Conservation (phyloP, 768 basidiomycete species). For the Collybia mongolica region DNA sequence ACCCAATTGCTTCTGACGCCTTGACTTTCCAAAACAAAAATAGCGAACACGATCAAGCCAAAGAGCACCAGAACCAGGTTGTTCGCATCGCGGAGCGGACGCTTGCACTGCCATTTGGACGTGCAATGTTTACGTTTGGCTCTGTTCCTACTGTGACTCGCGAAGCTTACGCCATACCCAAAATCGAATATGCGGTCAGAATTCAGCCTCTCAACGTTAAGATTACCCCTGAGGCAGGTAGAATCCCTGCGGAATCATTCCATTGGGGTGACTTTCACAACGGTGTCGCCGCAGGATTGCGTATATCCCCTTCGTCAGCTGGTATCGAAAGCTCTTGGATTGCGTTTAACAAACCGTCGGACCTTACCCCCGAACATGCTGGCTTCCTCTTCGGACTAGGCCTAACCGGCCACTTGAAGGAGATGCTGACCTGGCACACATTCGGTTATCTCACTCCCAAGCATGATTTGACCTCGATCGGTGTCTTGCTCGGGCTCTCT, state of each 20-base stretch:
- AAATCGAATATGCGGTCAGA: constrained; percentile 73
- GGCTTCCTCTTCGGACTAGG: constrained; percentile 94
- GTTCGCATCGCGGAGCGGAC: constrained; percentile 84
- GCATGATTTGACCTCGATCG: constrained; percentile 94
- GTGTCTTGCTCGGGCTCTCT: constrained; percentile 88
- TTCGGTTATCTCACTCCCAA: constrained; percentile 95
- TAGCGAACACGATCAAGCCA: constrained; percentile 86
- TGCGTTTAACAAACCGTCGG: constrained; percentile 89
- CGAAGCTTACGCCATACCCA: constrained; percentile 78
- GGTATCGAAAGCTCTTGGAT: constrained; percentile 95
- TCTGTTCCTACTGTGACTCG: constrained; percentile 72
- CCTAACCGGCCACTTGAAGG: constrained; percentile 85
- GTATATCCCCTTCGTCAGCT: constrained; percentile 71
- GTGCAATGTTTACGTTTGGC: constrained; percentile 90
- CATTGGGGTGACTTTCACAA: constrained; percentile 99
- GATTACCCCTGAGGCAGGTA: constrained; percentile 66
- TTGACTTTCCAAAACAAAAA: neutral
- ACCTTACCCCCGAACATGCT: constrained; percentile 92
- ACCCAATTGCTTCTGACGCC: neutral
- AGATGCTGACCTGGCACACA: constrained; percentile 93
- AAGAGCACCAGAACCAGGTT: constrained; percentile 82
- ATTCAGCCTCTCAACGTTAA: constrained; percentile 71
- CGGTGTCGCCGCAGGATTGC: constrained; percentile 89
- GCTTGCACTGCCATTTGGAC: constrained; percentile 84
- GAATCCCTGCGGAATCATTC: constrained; percentile 68